Percentiles rank a stretch among this genome's conserved stretches.
phyloP scores from a whole-genome alignment of 176 grass and related monocot species.

The Cenchrus americanus region DNA sequence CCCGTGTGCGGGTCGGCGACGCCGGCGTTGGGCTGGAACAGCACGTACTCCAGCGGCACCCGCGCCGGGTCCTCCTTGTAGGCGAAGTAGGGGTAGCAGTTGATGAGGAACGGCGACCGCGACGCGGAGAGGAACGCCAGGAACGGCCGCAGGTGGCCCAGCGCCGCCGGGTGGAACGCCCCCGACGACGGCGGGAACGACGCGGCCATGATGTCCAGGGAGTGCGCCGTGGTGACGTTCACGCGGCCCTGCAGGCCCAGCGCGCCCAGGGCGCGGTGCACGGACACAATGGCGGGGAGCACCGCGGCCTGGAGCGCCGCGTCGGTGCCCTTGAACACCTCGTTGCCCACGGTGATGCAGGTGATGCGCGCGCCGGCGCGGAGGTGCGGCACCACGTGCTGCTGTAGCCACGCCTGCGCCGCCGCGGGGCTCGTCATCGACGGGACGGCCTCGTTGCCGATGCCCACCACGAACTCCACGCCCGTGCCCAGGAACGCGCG shows the following conservation, averaged over 20 bases:
- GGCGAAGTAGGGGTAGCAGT: constrained; percentile 80
- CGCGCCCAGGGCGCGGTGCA: constrained; percentile 53
- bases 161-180: constrained; percentile 41
- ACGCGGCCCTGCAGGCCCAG: constrained; percentile 55
- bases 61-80: constrained; percentile 62
- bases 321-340: constrained; percentile 66
- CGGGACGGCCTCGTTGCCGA: constrained; percentile 63
- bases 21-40: constrained; percentile 59
- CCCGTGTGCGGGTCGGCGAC: constrained; percentile 48
- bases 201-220: constrained; percentile 61
- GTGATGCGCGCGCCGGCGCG: constrained; percentile 55
- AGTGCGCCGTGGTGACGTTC: constrained; percentile 67
- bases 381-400: constrained; percentile 59
- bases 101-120: constrained; percentile 68
- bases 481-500: constrained; percentile 61
- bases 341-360: constrained; percentile 80
- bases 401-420: constrained; percentile 63
- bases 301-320: constrained; percentile 43
- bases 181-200: constrained; percentile 77
- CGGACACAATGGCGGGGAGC: constrained; percentile 66
- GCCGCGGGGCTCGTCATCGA: constrained; percentile 41
- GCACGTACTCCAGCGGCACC: constrained; percentile 67
- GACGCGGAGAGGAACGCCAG: constrained; percentile 57
- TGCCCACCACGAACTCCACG: constrained; percentile 71
- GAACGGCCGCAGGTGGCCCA: constrained; percentile 56